Evolutionary conservation across 2,329 filamentous ascomycete genomes (phyloP).

Genomic region (Diaporthe citriasiana): DNA sequence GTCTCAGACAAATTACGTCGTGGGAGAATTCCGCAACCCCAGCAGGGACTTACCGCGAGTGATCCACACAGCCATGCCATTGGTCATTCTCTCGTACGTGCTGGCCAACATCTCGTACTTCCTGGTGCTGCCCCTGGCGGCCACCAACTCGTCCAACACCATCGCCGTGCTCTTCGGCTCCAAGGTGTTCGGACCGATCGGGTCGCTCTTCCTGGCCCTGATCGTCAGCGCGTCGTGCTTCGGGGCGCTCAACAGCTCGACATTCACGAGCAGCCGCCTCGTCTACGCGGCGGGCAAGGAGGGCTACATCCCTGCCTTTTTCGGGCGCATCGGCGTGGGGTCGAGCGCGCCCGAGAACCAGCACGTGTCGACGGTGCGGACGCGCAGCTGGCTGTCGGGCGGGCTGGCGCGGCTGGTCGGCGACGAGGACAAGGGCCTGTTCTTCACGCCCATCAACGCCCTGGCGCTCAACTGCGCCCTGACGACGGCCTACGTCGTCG

Average conservation of each 20-base stretch:
- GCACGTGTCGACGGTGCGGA: constrained; percentile 60
- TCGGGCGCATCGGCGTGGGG: constrained; percentile 84
- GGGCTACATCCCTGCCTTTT: constrained; percentile 87
- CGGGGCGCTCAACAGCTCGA: constrained; percentile 92
- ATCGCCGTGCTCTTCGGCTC: constrained; percentile 95
- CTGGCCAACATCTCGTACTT: constrained; percentile 95
- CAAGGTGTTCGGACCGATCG: constrained; percentile 88
- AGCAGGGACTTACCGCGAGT: constrained; percentile 90
- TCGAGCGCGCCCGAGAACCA: constrained; percentile 53
- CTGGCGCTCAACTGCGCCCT: constrained; percentile 84
- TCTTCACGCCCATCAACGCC: constrained; percentile 94
- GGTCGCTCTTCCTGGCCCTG: constrained; percentile 86
- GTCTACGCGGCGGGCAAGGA: constrained; percentile 97
- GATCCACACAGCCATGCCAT: constrained; percentile 95
- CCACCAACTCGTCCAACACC: constrained; percentile 91
- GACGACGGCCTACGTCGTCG: constrained; percentile 81
- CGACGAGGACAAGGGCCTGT: constrained; percentile 84
- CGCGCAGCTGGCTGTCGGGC: constrained; percentile 70
- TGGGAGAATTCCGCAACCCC: constrained; percentile 95
- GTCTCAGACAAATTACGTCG: constrained; percentile 93
- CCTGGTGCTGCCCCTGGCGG: constrained; percentile 85
- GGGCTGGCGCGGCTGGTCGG: constrained; percentile 75
- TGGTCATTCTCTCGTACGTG: constrained; percentile 92
- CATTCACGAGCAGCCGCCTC: constrained; percentile 91
- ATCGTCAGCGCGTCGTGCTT: constrained; percentile 94